Percentiles rank a stretch among this genome's conserved stretches.
phyloP scores from a whole-genome alignment of 176 grass and related monocot genomes.

The Poa annua region DNA sequence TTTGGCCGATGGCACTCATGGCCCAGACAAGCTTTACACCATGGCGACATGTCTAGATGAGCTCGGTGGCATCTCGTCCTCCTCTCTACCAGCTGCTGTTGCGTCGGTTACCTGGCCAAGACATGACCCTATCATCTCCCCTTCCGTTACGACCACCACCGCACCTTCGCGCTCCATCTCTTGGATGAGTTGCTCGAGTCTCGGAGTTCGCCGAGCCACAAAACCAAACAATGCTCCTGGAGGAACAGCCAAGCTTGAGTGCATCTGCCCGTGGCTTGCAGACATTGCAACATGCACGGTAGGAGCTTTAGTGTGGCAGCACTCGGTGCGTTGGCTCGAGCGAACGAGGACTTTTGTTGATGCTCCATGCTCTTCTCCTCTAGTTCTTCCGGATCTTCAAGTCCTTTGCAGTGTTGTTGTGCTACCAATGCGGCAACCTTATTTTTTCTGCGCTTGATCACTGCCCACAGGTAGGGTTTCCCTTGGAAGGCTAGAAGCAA shows the following conservation, averaged over 20 bases:
- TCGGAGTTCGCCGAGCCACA: conserved; percentile 18
- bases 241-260: not conserved
- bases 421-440: not conserved
- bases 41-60: not conserved
- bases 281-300: not conserved
- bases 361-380: not conserved
- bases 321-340: not conserved
- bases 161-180: conserved; percentile 19
- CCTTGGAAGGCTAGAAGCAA: conserved; percentile 26
- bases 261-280: not conserved
- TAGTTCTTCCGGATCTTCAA: not conserved
- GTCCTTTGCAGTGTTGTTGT: not conserved
- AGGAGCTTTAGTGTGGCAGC: not conserved
- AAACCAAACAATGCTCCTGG: not conserved
- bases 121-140: not conserved
- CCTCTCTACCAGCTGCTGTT: not conserved
- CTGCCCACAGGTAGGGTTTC: conserved; percentile 59
- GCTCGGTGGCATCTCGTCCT: not conserved
- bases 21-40: no score
- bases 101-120: not conserved
- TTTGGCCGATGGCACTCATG: no score
- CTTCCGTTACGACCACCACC: conserved; percentile 4
- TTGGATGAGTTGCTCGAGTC: conserved; percentile 21
- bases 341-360: not conserved
- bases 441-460: conserved; percentile 40